Base-by-base conservation (phyloP, 2,329 filamentous ascomycete species). In the Coleophoma crateriformis region DNA sequence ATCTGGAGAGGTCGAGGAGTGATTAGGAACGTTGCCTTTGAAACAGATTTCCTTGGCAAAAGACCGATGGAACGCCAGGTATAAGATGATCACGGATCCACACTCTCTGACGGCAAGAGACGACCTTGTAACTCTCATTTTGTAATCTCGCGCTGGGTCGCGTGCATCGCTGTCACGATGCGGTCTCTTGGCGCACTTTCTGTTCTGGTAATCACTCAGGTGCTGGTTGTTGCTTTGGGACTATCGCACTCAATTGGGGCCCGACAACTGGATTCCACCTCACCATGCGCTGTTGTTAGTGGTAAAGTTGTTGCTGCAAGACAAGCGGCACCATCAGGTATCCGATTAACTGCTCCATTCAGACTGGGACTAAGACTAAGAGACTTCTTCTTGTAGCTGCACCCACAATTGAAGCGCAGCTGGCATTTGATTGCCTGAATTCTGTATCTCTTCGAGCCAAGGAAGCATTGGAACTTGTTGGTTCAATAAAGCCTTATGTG, bases 381-480 rank as follows among this genome's bases (percentile, higher is more conserved):
- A 7, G 14, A n/a, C 14, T n/a, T 32, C 3, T 33, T 13, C 22
- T n/a, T n/a, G 22, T 45, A 49, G 59, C 62, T 3, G 65, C 61
- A 11, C 65, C 66, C 0, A 65, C 59, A 2, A 60, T 73, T 14
- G 63, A 67, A 38, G 70, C 71, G 2, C 55, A 53, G 19, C 50
- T 72, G 7, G 71, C 71, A 0, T 60, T 70, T 43, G 67, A 66
- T 17, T 74, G 71, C 51, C 62, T 74, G 43, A 67, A 67, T 46
- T 70, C 70, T 1, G 67, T 73, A 7, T 69, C 71, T 1, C 65
- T 73, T 15, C 50, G 66, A 43, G 69, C 70, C 59, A 58, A 64
- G 33, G 67, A 55, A 1, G 71, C 71, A 6, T 56, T 72, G 22
- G 62, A 65, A 46, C 67, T 71, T 33, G 61, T 73, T 33, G 64